Evolutionary conservation across 768 basidiomycete species (phyloP).

Genomic region (Termitomyces sp.): DNA sequence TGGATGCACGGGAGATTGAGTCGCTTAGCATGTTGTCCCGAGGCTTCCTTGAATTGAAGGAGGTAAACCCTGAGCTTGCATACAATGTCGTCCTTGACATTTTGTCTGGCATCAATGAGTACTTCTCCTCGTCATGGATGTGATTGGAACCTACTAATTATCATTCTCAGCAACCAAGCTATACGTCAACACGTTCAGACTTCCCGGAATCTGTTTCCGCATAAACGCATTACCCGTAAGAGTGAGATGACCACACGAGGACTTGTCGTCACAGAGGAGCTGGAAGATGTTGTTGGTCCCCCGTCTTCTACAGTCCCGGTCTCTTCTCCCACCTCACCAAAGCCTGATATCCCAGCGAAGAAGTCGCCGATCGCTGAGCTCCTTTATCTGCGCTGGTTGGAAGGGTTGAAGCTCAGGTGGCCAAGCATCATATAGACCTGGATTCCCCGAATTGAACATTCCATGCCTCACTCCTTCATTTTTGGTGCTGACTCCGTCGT

Average conservation of each 20-base stretch:
- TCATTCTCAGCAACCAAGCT: slow-evolving; percentile 55
- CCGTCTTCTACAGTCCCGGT: slow-evolving; percentile 36
- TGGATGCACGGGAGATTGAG: slow-evolving; percentile 86
- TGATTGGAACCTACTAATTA: slow-evolving; percentile 6
- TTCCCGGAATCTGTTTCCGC: slow-evolving; percentile 75
- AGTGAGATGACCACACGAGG: slow-evolving; percentile 86
- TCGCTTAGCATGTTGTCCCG: slow-evolving; percentile 85
- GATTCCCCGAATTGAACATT: background rate
- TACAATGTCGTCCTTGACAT: slow-evolving; percentile 89
- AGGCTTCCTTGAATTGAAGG: slow-evolving; percentile 84
- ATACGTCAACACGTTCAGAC: slow-evolving; percentile 83
- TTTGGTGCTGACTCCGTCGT: background rate
- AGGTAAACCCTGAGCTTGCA: slow-evolving; percentile 79
- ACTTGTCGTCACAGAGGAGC: slow-evolving; percentile 77
- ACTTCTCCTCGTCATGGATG: slow-evolving; percentile 27
- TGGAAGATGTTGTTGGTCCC: slow-evolving; percentile 62
- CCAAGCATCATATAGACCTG: slow-evolving; percentile 53
- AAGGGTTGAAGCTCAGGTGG: slow-evolving; percentile 90
- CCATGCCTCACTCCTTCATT: background rate
- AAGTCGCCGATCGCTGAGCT: slow-evolving; percentile 93
- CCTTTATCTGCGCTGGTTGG: slow-evolving; percentile 95
- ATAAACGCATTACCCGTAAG: slow-evolving; percentile 72
- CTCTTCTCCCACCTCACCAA: slow-evolving; percentile 17
- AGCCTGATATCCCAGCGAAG: slow-evolving; percentile 41
- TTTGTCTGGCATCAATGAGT: slow-evolving; percentile 90